Conservation (phyloP, 768 basidiomycete species). For the Scleroderma citrinum region DNA sequence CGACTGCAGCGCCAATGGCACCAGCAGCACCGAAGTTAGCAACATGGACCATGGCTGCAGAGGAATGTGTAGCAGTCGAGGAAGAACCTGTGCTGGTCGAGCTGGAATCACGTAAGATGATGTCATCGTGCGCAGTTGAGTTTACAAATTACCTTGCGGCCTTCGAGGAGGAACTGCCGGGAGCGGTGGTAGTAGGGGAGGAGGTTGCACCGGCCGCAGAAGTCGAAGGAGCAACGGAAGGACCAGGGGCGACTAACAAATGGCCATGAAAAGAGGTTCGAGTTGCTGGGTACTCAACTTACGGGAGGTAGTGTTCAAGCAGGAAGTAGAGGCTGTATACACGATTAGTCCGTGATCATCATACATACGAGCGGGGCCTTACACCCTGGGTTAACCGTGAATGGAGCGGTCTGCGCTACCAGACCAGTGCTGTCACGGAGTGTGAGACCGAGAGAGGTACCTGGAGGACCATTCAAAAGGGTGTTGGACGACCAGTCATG, state of each 20-base stretch:
- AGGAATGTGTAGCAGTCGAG: slow-evolving; percentile 20
- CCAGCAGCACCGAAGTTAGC: slow-evolving; percentile 42
- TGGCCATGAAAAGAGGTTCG: slow-evolving; percentile 10
- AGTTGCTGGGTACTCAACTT: slow-evolving; percentile 10
- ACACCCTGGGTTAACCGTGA: slow-evolving; percentile 48
- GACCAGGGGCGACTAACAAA: slow-evolving; percentile 18
- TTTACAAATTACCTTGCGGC: slow-evolving; percentile 1
- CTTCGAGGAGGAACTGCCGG: slow-evolving; percentile 3
- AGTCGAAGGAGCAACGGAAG: slow-evolving; percentile 11
- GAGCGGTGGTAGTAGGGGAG: neutral
- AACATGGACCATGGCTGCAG: slow-evolving; percentile 37
- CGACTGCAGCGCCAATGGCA: slow-evolving; percentile 28
- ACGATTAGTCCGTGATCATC: slow-evolving; percentile 6
- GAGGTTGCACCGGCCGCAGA: neutral
- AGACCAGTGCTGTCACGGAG: slow-evolving; percentile 58
- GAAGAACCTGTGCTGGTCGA: slow-evolving; percentile 8
- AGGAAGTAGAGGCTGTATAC: slow-evolving; percentile 29
- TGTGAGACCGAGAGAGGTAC: slow-evolving; percentile 48
- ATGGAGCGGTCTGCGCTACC: slow-evolving; percentile 42
- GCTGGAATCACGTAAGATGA: slow-evolving; percentile 8
- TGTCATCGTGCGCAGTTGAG: neutral
- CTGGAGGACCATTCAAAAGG: slow-evolving; percentile 22
- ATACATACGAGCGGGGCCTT: slow-evolving; percentile 21
- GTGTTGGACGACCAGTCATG: neutral
- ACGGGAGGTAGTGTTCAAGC: slow-evolving; percentile 27